Evolutionary conservation across 352 stramenopile species (phyloP), one percentile per base, ranked within the genome.

Genomic region (Aphanomyces euteiches): DNA sequence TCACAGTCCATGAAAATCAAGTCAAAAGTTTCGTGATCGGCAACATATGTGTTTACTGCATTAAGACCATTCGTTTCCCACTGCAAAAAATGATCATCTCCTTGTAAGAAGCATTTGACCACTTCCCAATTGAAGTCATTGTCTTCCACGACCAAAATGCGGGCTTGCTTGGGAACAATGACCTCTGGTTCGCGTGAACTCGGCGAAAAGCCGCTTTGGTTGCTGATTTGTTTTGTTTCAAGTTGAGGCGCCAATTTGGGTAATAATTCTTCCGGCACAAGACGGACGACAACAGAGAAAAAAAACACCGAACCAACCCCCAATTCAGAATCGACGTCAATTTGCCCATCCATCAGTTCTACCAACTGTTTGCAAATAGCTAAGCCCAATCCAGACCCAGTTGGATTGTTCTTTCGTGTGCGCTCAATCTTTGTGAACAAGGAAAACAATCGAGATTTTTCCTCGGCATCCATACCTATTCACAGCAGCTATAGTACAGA

Each of bases 71-170:
- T 90, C 13, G 85, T 77, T 78, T 89, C 84, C 82, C 82, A 90
- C 45, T 90, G 82, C 8, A 90, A 57, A 4, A 86, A 66, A 67
- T 90, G 82, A 56, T 89, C 83, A 17, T 82, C 82, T 75, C 89
- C 79, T 72, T 89, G 82, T 1, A 90, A 74, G 61, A 90, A 95
- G 69, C 84, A 92, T 66, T 93, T 94, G 47, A 96, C 85, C 6
- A 96, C 87, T 75, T 96, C 87, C 88, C 87, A 95, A 54, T 96
- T 96, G 70, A 96, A 94, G 57, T 96, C 87, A 54, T 96, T 96
- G 74, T 96, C 88, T 78, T 96, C 88, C 0, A 82, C 82, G 41
- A 90, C 83, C 43, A 90, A 76, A 64, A 90, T 89, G 34, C 81
- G 77, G 38, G 81, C 81, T 66, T 87, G 79, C 28, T 72, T 79